Evolutionary conservation across 768 basidiomycete species (phyloP).

Genomic region (Agaricus sinodeliciosus): DNA sequence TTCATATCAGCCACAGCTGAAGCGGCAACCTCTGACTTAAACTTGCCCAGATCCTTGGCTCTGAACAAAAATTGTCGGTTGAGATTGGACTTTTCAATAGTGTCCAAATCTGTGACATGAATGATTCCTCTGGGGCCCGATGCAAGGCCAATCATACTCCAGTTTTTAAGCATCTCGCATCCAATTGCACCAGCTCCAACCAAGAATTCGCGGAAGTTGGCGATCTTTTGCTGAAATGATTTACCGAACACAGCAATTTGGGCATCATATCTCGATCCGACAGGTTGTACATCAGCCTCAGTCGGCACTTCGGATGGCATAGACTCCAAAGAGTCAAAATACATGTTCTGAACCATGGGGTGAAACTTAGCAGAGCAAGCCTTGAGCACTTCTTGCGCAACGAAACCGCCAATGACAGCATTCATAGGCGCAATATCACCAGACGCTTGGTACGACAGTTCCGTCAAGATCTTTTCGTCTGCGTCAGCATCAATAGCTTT

Average conservation of each 20-base stretch:
- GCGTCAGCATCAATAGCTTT: conserved; percentile 72
- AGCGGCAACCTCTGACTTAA: conserved; percentile 94
- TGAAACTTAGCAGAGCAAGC: conserved; percentile 98
- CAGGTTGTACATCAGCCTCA: conserved; percentile 79
- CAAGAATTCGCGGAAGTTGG: conserved; percentile 87
- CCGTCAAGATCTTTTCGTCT: conserved; percentile 75
- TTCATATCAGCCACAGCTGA: conserved; percentile 95
- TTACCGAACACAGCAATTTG: conserved; percentile 97
- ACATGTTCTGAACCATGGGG: conserved; percentile 90
- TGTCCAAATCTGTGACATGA: conserved; percentile 95
- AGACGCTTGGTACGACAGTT: conserved; percentile 85
- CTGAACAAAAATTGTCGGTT: conserved; percentile 99
- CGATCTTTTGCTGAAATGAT: conserved; percentile 86
- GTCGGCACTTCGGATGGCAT: conserved; percentile 70
- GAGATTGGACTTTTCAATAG: conserved; percentile 98
- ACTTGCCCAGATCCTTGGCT: conserved; percentile 91
- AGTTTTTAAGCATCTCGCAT: conserved; percentile 99
- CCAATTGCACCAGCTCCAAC: conserved; percentile 99
- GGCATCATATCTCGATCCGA: conserved; percentile 81
- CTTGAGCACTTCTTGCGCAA: conserved; percentile 96
- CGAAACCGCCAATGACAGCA: conserved; percentile 94
- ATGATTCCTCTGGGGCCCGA: conserved; percentile 74
- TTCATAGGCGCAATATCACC: conserved; percentile 88
- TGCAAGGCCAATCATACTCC: conserved; percentile 97
- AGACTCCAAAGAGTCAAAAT: conserved; percentile 97